Percentiles rank a stretch among this genome's conserved stretches.
Conservation (phyloP, 768 basidiomycete genomes). For the Panellus pusillus region DNA sequence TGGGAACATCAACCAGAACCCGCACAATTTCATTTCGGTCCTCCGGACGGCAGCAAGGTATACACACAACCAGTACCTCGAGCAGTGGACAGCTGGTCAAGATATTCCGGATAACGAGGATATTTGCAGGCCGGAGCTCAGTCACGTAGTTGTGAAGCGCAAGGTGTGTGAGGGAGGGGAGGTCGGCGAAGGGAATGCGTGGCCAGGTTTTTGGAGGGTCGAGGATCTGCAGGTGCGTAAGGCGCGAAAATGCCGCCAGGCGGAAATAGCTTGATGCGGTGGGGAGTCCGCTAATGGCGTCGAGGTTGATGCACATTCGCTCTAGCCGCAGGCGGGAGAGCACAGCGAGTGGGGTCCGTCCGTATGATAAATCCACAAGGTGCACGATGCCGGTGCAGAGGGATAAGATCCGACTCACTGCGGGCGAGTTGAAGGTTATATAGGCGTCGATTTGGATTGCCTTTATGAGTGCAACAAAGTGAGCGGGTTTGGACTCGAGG, state of each 20-base stretch:
- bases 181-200: neutral
- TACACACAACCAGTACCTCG: conserved; percentile 5
- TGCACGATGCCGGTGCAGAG: conserved; percentile 10
- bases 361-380: conserved; percentile 17
- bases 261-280: neutral
- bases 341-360: conserved; percentile 4
- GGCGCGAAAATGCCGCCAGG: conserved; percentile 8
- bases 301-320: conserved; percentile 14
- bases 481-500: conserved; percentile 6
- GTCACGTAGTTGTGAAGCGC: conserved; percentile 15
- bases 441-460: conserved; percentile 17
- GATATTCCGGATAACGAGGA: conserved; percentile 3
- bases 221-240: conserved; percentile 18
- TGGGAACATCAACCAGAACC: conserved; percentile 3
- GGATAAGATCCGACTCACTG: conserved; percentile 5
- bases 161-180: conserved; percentile 16
- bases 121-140: conserved; percentile 1
- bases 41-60: conserved; percentile 1
- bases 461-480: conserved; percentile 1
- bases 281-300: conserved; percentile 5
- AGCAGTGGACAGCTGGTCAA: neutral
- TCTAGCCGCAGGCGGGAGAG: conserved; percentile 1
- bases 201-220: conserved; percentile 15
- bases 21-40: neutral
- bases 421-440: conserved; percentile 7